Percentiles rank a stretch among this genome's conserved stretches.
Conservation (phyloP, 2,329 filamentous ascomycete species). For the Curvularia sp. region DNA sequence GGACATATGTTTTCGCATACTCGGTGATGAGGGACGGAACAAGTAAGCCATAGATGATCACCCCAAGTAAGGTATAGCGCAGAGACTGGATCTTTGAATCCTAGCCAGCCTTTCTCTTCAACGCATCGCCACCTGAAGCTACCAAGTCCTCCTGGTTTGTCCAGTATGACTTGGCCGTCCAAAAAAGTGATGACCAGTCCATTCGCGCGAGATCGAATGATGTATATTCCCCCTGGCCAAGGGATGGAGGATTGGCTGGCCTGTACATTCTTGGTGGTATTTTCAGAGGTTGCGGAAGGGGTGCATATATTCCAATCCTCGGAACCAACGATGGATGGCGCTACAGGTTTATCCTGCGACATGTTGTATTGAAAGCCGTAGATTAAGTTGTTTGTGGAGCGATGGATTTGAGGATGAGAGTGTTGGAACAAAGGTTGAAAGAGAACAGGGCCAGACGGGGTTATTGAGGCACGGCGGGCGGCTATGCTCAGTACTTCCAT, state of each 20-base stretch:
- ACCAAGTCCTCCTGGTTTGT: slow-evolving; percentile 28
- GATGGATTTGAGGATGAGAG: too few relatives aligned
- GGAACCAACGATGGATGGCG: slow-evolving; percentile 6
- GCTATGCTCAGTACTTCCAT: too few relatives aligned
- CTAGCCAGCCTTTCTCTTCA: slow-evolving; percentile 50
- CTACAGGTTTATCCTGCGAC: slow-evolving; percentile 5
- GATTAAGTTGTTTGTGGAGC: too few relatives aligned
- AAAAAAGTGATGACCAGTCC: slow-evolving; percentile 41
- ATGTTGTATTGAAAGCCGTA: not conserved
- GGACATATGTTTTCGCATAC: slow-evolving; percentile 12
- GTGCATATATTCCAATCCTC: slow-evolving; percentile 11
- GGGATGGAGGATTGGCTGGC: slow-evolving; percentile 17
- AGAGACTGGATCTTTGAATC: slow-evolving; percentile 48
- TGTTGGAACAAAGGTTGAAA: too few relatives aligned
- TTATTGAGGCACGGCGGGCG: too few relatives aligned
- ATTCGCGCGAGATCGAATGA: slow-evolving; percentile 40
- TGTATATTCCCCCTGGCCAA: slow-evolving; percentile 40
- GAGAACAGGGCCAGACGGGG: too few relatives aligned
- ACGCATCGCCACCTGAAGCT: slow-evolving; percentile 50
- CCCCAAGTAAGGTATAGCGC: slow-evolving; percentile 15
- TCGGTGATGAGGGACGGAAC: slow-evolving; percentile 5
- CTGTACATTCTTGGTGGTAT: slow-evolving; percentile 6
- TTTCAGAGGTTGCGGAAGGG: slow-evolving; percentile 12
- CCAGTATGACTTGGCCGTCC: slow-evolving; percentile 41
- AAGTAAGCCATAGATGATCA: slow-evolving; percentile 1